Evolutionary conservation across 75 land plant genomes (phyloP), one percentile per base, ranked within the genome.

Genomic region (Azolla pinnata): DNA sequence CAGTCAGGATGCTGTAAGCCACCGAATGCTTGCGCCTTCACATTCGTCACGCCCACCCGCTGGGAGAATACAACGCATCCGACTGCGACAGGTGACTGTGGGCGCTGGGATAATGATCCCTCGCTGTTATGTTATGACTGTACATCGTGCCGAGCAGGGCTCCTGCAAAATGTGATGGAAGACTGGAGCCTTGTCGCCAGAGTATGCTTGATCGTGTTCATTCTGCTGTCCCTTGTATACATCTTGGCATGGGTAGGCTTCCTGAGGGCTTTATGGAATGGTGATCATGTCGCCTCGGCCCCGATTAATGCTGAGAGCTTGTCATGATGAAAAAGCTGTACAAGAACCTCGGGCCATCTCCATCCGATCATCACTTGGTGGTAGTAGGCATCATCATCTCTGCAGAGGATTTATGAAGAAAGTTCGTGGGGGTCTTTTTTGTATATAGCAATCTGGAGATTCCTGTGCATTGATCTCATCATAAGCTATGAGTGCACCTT

Each of bases 1-100:
- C 73, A 83, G 85, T 75, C 83, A 0, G 83, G 85, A 53, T 83
- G 86, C 69, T 83, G 86, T 80, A 80, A 80, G 66, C 83, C 86
- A 25, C 83, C 86, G 1, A 52, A 58, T 0, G 56, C 44, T 20
- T 80, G 86, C 47, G 72, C 72, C 16, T 76, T 62, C 60, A 21
- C 24, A 10, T 71, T 31, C 44, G 34, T 54, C 19, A 73, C 73
- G 28, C 70, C 69, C 1, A 77, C 86, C 0, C 21, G 29, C 30
- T 77, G 86, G 83, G 25, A 0, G 40, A 26, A 46, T 23, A 46
- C 14, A 14, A 17, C 17, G 14, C 51, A 53, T 12, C 28, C 28
- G 5, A 14, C 16, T 16, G 60, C 60, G 1, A 64, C 76, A 25
- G 16, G 25, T 9, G 87, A 84, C 57, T 84, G 84, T 67, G 44